These are phyloP conservation scores for Cardamine occulta DNA, from an alignment of 345 rosid species.

Conservation along the genomic window DNA sequence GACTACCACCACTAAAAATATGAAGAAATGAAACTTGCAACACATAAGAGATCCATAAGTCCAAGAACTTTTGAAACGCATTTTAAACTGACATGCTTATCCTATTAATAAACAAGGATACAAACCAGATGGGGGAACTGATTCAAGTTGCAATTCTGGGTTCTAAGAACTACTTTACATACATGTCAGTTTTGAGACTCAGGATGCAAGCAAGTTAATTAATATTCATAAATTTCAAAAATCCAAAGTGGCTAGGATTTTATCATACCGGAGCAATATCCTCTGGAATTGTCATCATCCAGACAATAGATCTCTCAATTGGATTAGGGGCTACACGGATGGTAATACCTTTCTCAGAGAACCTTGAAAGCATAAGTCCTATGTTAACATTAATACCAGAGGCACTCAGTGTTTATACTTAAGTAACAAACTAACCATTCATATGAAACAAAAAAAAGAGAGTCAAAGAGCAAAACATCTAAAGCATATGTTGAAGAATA, in stretches of 20 bases:
- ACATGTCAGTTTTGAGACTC: constrained; percentile 18
- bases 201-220: constrained; percentile 7
- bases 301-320: constrained; percentile 80
- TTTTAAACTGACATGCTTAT: constrained; percentile 5
- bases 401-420: constrained; percentile 39
- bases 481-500: constrained; percentile 17
- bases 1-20: constrained; percentile 10
- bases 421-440: neutral
- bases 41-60: constrained; percentile 15
- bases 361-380: constrained; percentile 87
- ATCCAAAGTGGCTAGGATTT: constrained; percentile 12
- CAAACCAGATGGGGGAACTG: neutral
- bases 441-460: constrained; percentile 7
- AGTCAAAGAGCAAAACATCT: constrained; percentile 20
- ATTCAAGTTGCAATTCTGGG: constrained; percentile 18
- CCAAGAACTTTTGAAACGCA: constrained; percentile 16
- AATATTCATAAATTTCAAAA: neutral
- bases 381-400: constrained; percentile 37
- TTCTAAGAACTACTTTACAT: constrained; percentile 8
- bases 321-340: constrained; percentile 73
- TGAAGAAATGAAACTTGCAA: constrained; percentile 2
- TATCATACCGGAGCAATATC: constrained; percentile 64
- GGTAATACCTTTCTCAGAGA: constrained; percentile 78
- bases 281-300: constrained; percentile 86
- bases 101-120: constrained; percentile 18